Base-by-base conservation (phyloP, 176 grass and related monocot species). In the Musa beccarii region DNA sequence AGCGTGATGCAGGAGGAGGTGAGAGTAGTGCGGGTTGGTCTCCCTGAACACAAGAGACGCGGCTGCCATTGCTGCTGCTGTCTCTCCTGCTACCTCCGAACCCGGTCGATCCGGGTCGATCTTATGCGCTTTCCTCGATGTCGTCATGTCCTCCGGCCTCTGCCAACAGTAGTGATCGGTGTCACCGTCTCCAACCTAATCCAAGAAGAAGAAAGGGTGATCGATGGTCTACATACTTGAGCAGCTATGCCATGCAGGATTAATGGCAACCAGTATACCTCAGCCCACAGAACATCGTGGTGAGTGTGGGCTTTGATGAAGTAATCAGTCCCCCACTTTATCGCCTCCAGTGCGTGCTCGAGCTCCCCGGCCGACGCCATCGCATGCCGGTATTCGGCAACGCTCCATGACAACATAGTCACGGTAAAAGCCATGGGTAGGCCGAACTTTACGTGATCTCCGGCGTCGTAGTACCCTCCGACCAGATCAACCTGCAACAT, bases 241-340 rank as follows among this genome's bases (percentile, higher is more conserved):
- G 34, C 34, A 5, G 34, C 34, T 43, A 6, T 43, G 34, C 4
- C 34, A 43, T n/a, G 57, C 20, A 2, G 57, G 15, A 62, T 15
- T 62, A 19, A n/a, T 17, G 13, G 14, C 57, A 62, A 6, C 1
- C 20, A 19, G 57, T 1, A 21, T 13, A 74, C 72, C 53, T 74
- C 22, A 28, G 72, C 51, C 72, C 72, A 74, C 23, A 74, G 52
- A 23, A 74, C 16, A 20, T 74, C 4, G 15, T 52, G 52, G 12
- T 11, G 72, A 22, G 72, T 26, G 52, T 74, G 72, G 13, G 72
- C 72, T 57, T 74, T 74, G 13, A 74, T 74, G 72, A 74, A 74
- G 72, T 74, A 74, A 29, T 74, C 72, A 57, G 72, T 74, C 13
- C 53, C 72, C 72, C 72, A 74, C 72, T 74, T 74, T 52, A 74